Percentiles rank a stretch among this genome's conserved stretches.
phyloP scores from a whole-genome alignment of 179 eudicot genomes.

The Monotropa hypopitys region DNA sequence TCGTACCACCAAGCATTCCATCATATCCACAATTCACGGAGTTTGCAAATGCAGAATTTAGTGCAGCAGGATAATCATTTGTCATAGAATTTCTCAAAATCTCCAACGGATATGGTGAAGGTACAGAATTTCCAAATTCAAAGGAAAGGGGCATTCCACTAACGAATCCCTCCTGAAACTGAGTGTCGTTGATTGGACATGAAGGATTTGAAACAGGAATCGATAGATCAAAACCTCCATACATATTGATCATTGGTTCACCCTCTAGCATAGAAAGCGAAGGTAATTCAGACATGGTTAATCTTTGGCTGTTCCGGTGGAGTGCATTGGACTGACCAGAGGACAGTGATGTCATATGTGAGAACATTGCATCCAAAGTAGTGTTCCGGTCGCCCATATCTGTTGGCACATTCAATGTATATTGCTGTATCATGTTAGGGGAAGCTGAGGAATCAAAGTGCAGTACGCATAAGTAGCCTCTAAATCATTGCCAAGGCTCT shows the following conservation, averaged over 20 bases:
- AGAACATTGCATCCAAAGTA: not conserved
- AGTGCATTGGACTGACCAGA: constrained; percentile 15
- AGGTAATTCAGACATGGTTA: constrained; percentile 31
- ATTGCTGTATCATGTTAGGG: constrained; percentile 7
- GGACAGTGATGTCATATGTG: constrained; percentile 14
- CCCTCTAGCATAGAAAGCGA: constrained; percentile 21
- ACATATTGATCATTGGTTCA: constrained; percentile 20
- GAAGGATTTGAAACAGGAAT: constrained; percentile 7
- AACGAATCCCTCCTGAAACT: constrained; percentile 17
- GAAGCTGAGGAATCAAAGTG: constrained; percentile 4
- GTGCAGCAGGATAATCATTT: constrained; percentile 16
- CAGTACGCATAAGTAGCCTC: not conserved
- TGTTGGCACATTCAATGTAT: constrained; percentile 6
- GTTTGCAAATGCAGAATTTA: constrained; percentile 22
- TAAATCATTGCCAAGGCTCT: not conserved
- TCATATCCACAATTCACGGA: constrained; percentile 24
- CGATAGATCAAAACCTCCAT: constrained; percentile 4
- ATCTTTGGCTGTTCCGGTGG: constrained; percentile 22
- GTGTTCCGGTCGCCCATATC: constrained; percentile 7
- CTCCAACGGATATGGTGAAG: constrained; percentile 19
- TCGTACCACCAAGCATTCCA: constrained; percentile 20
- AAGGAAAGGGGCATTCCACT: constrained; percentile 22
- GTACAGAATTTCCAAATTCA: constrained; percentile 14
- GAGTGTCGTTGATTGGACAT: constrained; percentile 10
- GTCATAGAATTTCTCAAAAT: constrained; percentile 18